A percentile compares a stretch with the other conserved stretches of the same genome.
phyloP scores from a whole-genome alignment of 2,329 filamentous ascomycete species.

The Paradendryphiella salina region DNA sequence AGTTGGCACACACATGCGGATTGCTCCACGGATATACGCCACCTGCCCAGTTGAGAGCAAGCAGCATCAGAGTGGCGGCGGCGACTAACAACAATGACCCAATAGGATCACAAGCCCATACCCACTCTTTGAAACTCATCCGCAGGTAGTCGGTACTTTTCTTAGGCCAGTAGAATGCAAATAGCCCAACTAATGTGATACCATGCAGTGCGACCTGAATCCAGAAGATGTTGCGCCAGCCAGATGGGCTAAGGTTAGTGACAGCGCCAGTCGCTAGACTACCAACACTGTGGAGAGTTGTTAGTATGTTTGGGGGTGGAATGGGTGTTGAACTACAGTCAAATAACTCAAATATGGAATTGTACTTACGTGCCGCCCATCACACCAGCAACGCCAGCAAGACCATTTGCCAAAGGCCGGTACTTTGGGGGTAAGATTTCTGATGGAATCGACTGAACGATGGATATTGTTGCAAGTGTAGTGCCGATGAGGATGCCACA shows the following conservation, averaged over 20 bases:
- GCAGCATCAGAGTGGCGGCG: conserved; percentile 33
- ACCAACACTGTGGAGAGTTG: conserved; percentile 48
- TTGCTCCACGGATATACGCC: conserved; percentile 32
- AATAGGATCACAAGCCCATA: conserved; percentile 40
- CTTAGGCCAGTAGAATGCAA: conserved; percentile 46
- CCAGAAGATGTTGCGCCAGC: conserved; percentile 64
- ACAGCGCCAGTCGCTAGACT: conserved; percentile 57
- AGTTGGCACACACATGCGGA: conserved; percentile 31
- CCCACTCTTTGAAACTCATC: conserved; percentile 31
- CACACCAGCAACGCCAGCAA: conserved; percentile 56
- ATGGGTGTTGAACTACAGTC: too few relatives aligned
- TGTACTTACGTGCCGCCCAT: conserved; percentile 56
- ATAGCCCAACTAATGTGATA: conserved; percentile 53
- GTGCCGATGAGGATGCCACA: conserved; percentile 62
- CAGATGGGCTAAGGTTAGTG: conserved; percentile 52
- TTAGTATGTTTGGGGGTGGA: not conserved
- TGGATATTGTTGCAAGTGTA: conserved; percentile 59
- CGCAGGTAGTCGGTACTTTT: conserved; percentile 32
- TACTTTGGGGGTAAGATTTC: conserved; percentile 62
- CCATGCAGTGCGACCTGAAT: conserved; percentile 60
- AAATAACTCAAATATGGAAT: not conserved
- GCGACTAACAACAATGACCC: conserved; percentile 33
- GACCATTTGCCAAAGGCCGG: conserved; percentile 59
- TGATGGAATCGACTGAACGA: conserved; percentile 60
- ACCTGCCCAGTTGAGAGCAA: conserved; percentile 40